A percentile compares a stretch with the other conserved stretches of the same genome.
Conservation (phyloP, 2,329 filamentous ascomycete genomes). For the Fusarium napiforme region DNA sequence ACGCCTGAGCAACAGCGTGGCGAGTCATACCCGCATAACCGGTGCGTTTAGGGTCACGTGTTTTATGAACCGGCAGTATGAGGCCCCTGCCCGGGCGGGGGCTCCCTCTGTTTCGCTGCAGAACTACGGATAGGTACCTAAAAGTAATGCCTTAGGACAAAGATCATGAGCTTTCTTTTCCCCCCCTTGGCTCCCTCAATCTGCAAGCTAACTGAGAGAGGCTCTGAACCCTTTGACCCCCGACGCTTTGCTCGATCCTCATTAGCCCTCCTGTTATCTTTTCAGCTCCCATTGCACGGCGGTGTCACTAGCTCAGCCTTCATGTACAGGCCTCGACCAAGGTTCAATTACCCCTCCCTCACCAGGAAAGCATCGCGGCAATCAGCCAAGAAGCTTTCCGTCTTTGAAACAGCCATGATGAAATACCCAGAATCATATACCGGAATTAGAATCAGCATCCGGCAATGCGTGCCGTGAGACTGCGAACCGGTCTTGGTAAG, state of each 20-base stretch:
- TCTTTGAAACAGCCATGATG: slow-evolving; percentile 18
- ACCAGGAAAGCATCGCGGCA: slow-evolving; percentile 2
- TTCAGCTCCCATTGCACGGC: slow-evolving; percentile 25
- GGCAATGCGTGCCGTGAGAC: background rate
- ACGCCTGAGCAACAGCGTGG: too few relatives aligned
- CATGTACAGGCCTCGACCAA: background rate
- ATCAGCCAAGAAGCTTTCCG: background rate
- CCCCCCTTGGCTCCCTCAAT: slow-evolving; percentile 23
- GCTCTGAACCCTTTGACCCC: background rate
- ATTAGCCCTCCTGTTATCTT: slow-evolving; percentile 15
- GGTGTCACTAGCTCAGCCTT: slow-evolving; percentile 24
- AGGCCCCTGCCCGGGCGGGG: too few relatives aligned
- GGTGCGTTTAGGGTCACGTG: too few relatives aligned
- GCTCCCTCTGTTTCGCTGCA: too few relatives aligned
- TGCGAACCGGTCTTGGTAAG: background rate
- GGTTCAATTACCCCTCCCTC: background rate
- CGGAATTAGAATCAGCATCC: background rate
- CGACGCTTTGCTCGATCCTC: slow-evolving; percentile 14
- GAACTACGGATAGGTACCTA: background rate
- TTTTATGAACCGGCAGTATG: too few relatives aligned
- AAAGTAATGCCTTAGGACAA: background rate
- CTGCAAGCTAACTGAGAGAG: background rate
- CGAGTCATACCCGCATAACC: too few relatives aligned
- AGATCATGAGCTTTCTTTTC: background rate
- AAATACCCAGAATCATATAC: background rate